Conservation (phyloP, 2,329 filamentous ascomycete species). For the Colletotrichum sp. region DNA sequence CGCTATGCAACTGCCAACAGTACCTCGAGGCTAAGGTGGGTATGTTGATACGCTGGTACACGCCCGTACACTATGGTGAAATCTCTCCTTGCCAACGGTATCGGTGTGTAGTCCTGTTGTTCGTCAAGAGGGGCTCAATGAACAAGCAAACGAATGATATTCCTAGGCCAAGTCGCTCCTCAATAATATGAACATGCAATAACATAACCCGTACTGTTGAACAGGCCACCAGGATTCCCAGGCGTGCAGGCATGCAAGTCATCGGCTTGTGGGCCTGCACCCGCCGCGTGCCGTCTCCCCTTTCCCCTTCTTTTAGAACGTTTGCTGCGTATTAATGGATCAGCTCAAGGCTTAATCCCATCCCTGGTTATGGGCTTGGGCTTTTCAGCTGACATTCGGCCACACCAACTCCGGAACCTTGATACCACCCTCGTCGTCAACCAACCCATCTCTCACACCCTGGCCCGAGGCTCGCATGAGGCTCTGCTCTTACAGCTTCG, state of each 20-base stretch:
- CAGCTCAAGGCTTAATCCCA: background rate
- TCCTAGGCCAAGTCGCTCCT: background rate
- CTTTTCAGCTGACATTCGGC: slow-evolving; percentile 12
- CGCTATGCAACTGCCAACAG: background rate
- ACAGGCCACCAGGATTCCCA: background rate
- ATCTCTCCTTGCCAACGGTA: background rate
- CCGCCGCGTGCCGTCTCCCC: background rate
- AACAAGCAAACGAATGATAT: background rate
- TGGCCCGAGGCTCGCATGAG: slow-evolving; percentile 10
- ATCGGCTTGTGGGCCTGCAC: background rate
- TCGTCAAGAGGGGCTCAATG: background rate
- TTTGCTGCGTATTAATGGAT: background rate
- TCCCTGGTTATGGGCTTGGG: slow-evolving; percentile 1
- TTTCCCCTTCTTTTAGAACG: background rate
- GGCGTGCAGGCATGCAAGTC: background rate
- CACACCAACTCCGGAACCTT: slow-evolving; percentile 17
- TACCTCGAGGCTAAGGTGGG: background rate
- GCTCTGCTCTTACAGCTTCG: slow-evolving; percentile 6
- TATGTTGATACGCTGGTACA: background rate
- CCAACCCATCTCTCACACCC: background rate
- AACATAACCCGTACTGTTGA: background rate
- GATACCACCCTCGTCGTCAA: background rate
- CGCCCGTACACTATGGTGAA: background rate
- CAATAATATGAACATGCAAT: background rate
- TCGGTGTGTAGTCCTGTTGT: background rate